Evolutionary conservation across 2,329 filamentous ascomycete genomes (phyloP).

Genomic region (Cordyceps cateniannulata): DNA sequence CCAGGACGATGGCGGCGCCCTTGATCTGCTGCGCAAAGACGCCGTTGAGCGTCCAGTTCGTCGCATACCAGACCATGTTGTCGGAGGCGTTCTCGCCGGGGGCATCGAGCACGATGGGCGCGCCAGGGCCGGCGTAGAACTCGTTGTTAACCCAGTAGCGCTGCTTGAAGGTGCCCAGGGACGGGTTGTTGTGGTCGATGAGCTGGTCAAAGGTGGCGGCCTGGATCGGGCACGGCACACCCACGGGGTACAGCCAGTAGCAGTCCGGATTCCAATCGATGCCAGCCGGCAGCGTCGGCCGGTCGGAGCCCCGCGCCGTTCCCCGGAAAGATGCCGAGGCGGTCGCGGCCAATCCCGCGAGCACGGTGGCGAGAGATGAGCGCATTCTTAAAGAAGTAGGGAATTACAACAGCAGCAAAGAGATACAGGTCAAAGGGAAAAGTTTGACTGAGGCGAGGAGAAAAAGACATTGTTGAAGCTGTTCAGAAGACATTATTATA

Average conservation of each 20-base stretch:
- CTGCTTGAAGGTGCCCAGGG: slow-evolving; percentile 55
- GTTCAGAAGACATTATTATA: background rate
- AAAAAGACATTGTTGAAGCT: background rate
- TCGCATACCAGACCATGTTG: slow-evolving; percentile 55
- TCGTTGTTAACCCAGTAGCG: slow-evolving; percentile 76
- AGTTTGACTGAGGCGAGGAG: background rate
- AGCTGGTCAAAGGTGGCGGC: slow-evolving; percentile 43
- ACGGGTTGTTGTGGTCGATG: slow-evolving; percentile 51
- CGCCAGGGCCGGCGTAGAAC: slow-evolving; percentile 67
- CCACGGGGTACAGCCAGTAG: background rate
- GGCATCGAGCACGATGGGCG: slow-evolving; percentile 65
- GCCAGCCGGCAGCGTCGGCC: background rate
- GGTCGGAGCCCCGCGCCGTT: background rate
- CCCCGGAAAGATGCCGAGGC: background rate
- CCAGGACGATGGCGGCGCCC: slow-evolving; percentile 71
- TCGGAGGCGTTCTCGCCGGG: slow-evolving; percentile 58
- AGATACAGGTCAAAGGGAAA: background rate
- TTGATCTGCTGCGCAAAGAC: slow-evolving; percentile 60
- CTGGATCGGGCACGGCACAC: background rate
- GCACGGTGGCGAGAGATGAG: background rate
- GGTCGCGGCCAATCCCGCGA: background rate
- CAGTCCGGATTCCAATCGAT: background rate
- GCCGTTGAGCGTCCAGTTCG: slow-evolving; percentile 64
- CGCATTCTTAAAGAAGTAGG: background rate
- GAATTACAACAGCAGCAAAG: background rate